These are phyloP conservation scores for Penicillium sp. DNA, from an alignment of 2,329 filamentous ascomycete species.

Conservation along the genomic window DNA sequence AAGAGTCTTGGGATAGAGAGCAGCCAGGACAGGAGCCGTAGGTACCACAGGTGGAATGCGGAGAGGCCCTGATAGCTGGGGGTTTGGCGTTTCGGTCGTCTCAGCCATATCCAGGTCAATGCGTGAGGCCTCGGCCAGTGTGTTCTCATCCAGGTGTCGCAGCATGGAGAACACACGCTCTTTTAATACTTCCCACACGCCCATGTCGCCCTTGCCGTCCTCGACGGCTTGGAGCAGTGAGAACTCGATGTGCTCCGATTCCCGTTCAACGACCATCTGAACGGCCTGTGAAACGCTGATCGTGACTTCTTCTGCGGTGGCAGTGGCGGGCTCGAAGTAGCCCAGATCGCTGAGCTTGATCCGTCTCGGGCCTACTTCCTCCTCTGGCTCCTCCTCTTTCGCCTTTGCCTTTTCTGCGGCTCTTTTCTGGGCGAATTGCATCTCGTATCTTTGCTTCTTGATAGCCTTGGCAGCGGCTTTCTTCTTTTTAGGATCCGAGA, in stretches of 20 bases:
- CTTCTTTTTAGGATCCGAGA: conserved; percentile 8
- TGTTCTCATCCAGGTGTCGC: conserved; percentile 25
- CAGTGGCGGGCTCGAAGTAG: conserved; percentile 13
- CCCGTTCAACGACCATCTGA: conserved; percentile 30
- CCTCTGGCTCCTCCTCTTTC: neutral
- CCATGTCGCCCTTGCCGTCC: conserved; percentile 34
- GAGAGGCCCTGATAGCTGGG: conserved; percentile 16
- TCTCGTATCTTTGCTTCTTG: neutral
- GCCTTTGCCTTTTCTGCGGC: neutral
- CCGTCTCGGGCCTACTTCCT: conserved; percentile 2
- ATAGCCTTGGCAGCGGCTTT: neutral
- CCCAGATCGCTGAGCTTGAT: conserved; percentile 19
- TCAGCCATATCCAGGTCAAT: neutral
- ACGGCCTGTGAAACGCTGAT: conserved; percentile 26
- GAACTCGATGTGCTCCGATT: conserved; percentile 34
- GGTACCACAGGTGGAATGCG: conserved; percentile 36
- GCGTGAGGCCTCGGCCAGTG: conserved; percentile 2
- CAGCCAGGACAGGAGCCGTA: conserved; percentile 32
- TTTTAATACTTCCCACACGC: conserved; percentile 43
- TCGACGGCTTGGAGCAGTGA: conserved; percentile 32
- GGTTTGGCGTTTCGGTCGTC: neutral
- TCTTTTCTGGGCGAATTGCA: neutral
- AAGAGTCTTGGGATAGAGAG: conserved; percentile 45
- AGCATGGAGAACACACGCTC: conserved; percentile 44
- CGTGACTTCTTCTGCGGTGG: conserved; percentile 5